A percentile compares a stretch with the other conserved stretches of the same genome.
These are phyloP conservation scores for Gloeopeniophorella convolvens DNA, from an alignment of 768 basidiomycete genomes.

Conservation along the genomic window DNA sequence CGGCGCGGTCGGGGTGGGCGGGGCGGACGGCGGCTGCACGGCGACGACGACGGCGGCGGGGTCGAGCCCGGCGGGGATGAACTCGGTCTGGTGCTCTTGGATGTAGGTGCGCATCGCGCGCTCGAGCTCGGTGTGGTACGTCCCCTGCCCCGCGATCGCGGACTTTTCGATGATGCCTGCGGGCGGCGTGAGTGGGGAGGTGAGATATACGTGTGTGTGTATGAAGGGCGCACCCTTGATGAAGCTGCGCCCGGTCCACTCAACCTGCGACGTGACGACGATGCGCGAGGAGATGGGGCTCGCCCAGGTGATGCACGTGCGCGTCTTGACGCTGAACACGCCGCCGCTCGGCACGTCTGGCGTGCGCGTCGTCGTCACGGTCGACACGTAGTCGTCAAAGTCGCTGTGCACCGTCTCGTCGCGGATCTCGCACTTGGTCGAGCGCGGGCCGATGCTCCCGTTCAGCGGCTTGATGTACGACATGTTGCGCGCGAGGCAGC, in stretches of 20 bases:
- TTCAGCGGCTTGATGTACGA: slow-evolving; percentile 94
- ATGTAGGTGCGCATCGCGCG: slow-evolving; percentile 85
- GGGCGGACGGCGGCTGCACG: slow-evolving; percentile 30
- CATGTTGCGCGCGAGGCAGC: slow-evolving; percentile 80
- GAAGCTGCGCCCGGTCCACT: slow-evolving; percentile 96
- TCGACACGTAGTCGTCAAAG: slow-evolving; percentile 76
- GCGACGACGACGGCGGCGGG: slow-evolving; percentile 44
- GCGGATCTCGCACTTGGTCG: slow-evolving; percentile 91
- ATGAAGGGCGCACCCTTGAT: slow-evolving; percentile 67
- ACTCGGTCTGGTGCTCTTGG: slow-evolving; percentile 82
- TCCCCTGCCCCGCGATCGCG: slow-evolving; percentile 86
- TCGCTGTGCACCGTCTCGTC: slow-evolving; percentile 81
- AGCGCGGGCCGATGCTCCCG: slow-evolving; percentile 85
- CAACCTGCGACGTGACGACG: slow-evolving; percentile 83
- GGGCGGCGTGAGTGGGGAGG: not conserved
- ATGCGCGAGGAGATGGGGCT: slow-evolving; percentile 69
- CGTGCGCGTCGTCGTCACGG: slow-evolving; percentile 83
- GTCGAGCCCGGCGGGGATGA: slow-evolving; percentile 77
- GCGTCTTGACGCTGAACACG: slow-evolving; percentile 89
- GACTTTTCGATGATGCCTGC: slow-evolving; percentile 91
- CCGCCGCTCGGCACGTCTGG: slow-evolving; percentile 94
- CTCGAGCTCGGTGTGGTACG: slow-evolving; percentile 79
- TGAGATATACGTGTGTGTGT: not conserved
- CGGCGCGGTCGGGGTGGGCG: slow-evolving; percentile 18
- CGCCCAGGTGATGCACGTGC: slow-evolving; percentile 95